A percentile compares a stretch with the other conserved stretches of the same genome.
These are phyloP conservation scores for Monosporozyma servazzii DNA, from an alignment of 805 yeast genomes.

Conservation along the genomic window DNA sequence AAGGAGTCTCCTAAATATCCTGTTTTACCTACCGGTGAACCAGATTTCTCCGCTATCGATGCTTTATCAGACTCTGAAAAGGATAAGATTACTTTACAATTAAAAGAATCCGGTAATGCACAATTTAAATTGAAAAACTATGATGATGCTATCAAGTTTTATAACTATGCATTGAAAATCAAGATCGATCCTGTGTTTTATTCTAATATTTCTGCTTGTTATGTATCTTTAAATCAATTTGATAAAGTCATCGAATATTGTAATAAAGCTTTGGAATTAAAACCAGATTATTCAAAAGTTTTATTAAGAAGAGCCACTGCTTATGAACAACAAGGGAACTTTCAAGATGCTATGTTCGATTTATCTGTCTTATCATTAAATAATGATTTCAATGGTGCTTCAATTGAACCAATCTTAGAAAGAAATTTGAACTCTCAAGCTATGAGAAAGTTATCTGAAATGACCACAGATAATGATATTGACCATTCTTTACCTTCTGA, in stretches of 20 bases:
- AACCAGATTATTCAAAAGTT: constrained; percentile 89
- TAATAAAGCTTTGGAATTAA: constrained; percentile 71
- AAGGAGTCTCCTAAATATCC: no score
- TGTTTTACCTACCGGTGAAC: constrained; percentile 49
- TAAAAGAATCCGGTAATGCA: constrained; percentile 85
- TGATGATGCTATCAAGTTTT: constrained; percentile 68
- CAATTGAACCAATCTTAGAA: constrained; percentile 75
- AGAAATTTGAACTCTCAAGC: constrained; percentile 77
- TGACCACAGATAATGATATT: constrained; percentile 1
- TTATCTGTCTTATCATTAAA: constrained; percentile 79
- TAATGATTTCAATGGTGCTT: constrained; percentile 73
- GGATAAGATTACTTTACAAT: constrained; percentile 57
- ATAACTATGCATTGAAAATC: constrained; percentile 66
- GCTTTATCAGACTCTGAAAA: constrained; percentile 42
- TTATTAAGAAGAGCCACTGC: constrained; percentile 89
- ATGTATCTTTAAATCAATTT: constrained; percentile 68
- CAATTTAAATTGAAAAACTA: constrained; percentile 62
- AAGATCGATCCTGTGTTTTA: constrained; percentile 81
- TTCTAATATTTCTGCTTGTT: constrained; percentile 95
- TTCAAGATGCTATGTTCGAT: constrained; percentile 82
- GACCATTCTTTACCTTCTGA: constrained; percentile 63
- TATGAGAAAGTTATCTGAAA: constrained; percentile 55
- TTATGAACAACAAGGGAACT: constrained; percentile 70
- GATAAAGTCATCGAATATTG: constrained; percentile 85
- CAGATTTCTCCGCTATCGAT: constrained; percentile 40